Evolutionary conservation across 2,329 filamentous ascomycete species (phyloP).

Genomic region (Clarireedia homoeocarpa): DNA sequence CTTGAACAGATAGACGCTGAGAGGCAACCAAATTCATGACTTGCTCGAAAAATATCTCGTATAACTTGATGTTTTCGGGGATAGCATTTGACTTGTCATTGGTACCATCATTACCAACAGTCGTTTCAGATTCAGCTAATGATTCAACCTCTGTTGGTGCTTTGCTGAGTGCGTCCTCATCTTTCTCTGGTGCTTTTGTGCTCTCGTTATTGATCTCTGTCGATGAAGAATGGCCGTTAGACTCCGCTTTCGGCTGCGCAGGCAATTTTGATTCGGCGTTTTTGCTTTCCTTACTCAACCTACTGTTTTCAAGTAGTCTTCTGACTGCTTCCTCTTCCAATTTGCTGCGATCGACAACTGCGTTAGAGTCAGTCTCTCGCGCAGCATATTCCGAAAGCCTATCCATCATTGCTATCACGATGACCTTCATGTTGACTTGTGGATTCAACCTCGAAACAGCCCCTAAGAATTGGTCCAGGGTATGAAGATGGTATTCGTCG

Average conservation of each 20-base stretch:
- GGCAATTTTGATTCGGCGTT: constrained; percentile 10
- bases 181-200: constrained; percentile 30
- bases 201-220: constrained; percentile 22
- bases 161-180: constrained; percentile 37
- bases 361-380: constrained; percentile 68
- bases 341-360: constrained; percentile 63
- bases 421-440: constrained; percentile 95
- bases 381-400: constrained; percentile 91
- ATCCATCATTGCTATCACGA: constrained; percentile 97
- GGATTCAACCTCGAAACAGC: constrained; percentile 90
- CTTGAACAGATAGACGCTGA: constrained; percentile 85
- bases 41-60: constrained; percentile 95
- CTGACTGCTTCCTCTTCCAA: constrained; percentile 77
- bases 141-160: constrained; percentile 32
- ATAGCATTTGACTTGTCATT: constrained; percentile 43
- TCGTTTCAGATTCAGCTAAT: constrained; percentile 8
- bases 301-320: constrained; percentile 69
- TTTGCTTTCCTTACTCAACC: constrained; percentile 51
- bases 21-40: constrained; percentile 89
- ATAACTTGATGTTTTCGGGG: constrained; percentile 75
- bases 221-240: constrained; percentile 26
- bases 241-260: constrained; percentile 14
- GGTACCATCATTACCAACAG: constrained; percentile 32
- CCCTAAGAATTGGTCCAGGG: constrained; percentile 87
- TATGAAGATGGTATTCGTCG: constrained; percentile 96